Evolutionary conservation across 2,329 filamentous ascomycete species (phyloP).

Genomic region (Graphilbum fragrans): DNA sequence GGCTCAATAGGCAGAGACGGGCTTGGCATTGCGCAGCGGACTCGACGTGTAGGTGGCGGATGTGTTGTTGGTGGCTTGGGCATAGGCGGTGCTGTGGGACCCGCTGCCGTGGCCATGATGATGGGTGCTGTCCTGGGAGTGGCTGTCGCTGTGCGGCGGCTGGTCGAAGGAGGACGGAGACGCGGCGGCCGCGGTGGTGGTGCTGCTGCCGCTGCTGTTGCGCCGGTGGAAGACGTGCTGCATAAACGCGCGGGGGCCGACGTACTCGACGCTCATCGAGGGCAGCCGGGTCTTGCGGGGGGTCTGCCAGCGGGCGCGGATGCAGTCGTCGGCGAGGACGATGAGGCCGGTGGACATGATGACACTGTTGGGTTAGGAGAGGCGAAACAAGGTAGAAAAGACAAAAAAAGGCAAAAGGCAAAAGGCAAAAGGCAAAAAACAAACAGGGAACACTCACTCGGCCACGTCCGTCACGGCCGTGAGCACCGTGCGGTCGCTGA

Average conservation of each 20-base stretch:
- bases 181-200: background rate
- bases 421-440: conserved; percentile 1
- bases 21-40: conserved; percentile 12
- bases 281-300: background rate
- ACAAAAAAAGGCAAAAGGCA: background rate
- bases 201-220: background rate
- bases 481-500: conserved; percentile 62
- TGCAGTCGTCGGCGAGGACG: conserved; percentile 80
- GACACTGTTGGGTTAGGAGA: conserved; percentile 40
- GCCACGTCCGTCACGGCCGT: conserved; percentile 65
- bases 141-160: too few species aligned
- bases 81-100: background rate
- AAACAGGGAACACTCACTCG: conserved; percentile 48
- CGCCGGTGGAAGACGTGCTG: conserved; percentile 21
- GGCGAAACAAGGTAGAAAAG: background rate
- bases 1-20: conserved; percentile 12
- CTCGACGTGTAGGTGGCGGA: conserved; percentile 7
- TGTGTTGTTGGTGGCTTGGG: background rate
- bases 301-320: conserved; percentile 59
- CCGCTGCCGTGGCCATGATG: conserved; percentile 13
- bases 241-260: conserved; percentile 19
- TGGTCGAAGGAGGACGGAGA: too few species aligned
- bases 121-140: too few species aligned
- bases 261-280: conserved; percentile 16
- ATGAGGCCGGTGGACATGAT: conserved; percentile 85